Conservation (phyloP, 345 rosid species). For the Pistacia atlantica region DNA sequence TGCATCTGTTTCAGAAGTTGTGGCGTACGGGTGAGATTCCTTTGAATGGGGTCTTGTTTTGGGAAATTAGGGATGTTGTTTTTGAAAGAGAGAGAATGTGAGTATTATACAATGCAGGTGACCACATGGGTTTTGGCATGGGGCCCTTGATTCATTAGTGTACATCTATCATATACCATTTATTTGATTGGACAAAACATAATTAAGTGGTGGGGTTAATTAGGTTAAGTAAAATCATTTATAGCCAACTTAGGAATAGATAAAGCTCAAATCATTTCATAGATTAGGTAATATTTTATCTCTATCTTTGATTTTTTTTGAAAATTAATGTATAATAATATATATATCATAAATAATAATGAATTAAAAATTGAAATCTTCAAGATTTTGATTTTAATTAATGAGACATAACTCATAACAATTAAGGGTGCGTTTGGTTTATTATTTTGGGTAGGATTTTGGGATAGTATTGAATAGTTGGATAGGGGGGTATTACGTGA, state of each 20-base stretch:
- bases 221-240: background rate
- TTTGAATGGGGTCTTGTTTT: conserved; percentile 23
- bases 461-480: too few relatives aligned
- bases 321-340: too few relatives aligned
- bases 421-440: too few relatives aligned
- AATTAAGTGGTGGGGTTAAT: background rate
- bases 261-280: too few relatives aligned
- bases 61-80: conserved; percentile 40
- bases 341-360: too few relatives aligned
- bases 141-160: conserved; percentile 17
- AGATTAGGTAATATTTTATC: background rate
- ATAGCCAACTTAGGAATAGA: background rate
- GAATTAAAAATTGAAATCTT: too few relatives aligned
- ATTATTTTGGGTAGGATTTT: too few relatives aligned
- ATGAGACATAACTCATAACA: too few relatives aligned
- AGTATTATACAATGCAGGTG: conserved; percentile 23
- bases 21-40: background rate
- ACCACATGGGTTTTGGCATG: conserved; percentile 29
- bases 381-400: too few relatives aligned
- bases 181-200: background rate
- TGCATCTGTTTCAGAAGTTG: background rate
- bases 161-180: conserved; percentile 16
- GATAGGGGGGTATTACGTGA: too few relatives aligned
- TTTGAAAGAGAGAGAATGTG: background rate
- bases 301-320: too few relatives aligned